phyloP scores from a whole-genome alignment of 2,329 filamentous ascomycete genomes.

The Neocatenulostroma microsporum region DNA sequence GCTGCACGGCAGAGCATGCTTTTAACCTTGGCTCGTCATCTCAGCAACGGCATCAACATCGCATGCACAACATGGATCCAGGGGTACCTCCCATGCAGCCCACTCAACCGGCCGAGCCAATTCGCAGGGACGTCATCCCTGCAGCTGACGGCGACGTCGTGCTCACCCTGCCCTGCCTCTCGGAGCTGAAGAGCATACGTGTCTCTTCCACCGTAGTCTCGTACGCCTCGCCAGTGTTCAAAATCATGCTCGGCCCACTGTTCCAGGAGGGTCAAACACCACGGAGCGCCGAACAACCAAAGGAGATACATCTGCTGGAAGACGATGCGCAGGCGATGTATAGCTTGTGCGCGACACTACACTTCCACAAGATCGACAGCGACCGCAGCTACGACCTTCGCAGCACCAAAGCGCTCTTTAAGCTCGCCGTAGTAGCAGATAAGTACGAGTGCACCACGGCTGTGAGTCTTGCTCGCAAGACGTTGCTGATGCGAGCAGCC shows the following conservation, averaged over 20 bases:
- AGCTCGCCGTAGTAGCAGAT: conserved; percentile 4
- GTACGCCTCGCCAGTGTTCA: conserved; percentile 6
- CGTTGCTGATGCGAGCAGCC: not conserved
- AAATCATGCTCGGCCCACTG: conserved; percentile 5
- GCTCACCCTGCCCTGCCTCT: too few relatives aligned
- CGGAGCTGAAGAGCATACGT: not conserved
- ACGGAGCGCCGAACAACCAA: not conserved
- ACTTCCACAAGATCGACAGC: too few relatives aligned
- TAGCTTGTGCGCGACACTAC: not conserved
- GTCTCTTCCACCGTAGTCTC: conserved; percentile 3
- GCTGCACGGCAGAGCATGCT: too few relatives aligned
- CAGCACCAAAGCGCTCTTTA: not conserved
- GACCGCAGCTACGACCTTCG: too few relatives aligned
- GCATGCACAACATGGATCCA: too few relatives aligned
- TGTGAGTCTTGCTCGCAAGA: not conserved
- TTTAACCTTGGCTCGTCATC: too few relatives aligned
- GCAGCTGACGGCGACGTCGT: conserved; percentile 6
- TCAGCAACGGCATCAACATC: too few relatives aligned
- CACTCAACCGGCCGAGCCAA: too few relatives aligned
- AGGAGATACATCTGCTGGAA: conserved; percentile 2
- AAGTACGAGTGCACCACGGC: conserved; percentile 4
- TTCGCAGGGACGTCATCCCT: not conserved
- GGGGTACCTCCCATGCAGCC: too few relatives aligned
- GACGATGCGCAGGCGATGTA: not conserved
- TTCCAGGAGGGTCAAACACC: conserved; percentile 7